A percentile compares a stretch with the other conserved stretches of the same genome.
Conservation (phyloP, 2,329 filamentous ascomycete genomes). For the Alternaria longipes region DNA sequence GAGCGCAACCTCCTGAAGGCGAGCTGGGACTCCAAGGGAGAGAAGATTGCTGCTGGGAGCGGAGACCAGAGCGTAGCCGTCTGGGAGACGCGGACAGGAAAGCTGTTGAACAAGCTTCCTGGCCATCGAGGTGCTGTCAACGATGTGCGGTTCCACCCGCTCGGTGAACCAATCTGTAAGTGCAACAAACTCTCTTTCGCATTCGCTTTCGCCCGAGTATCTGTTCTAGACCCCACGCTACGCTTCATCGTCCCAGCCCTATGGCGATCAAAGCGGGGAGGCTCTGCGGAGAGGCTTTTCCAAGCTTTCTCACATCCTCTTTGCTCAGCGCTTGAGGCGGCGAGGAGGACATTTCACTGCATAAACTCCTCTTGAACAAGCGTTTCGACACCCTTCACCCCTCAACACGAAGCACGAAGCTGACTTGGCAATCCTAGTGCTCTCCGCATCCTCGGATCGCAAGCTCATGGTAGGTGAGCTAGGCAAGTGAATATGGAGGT, state of each 20-base stretch:
- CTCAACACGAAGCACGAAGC: slow-evolving; percentile 22
- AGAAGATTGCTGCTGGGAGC: slow-evolving; percentile 86
- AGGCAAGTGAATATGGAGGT: slow-evolving; percentile 61
- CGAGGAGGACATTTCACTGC: not conserved
- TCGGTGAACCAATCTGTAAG: slow-evolving; percentile 87
- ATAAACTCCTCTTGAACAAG: not conserved
- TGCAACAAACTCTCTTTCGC: slow-evolving; percentile 35
- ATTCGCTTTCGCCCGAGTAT: not conserved
- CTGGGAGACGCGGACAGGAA: slow-evolving; percentile 89
- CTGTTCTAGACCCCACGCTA: not conserved
- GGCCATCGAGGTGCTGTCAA: slow-evolving; percentile 96
- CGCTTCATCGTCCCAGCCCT: not conserved
- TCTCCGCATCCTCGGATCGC: slow-evolving; percentile 89
- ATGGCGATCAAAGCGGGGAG: not conserved
- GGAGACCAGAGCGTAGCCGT: slow-evolving; percentile 91
- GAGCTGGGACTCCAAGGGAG: slow-evolving; percentile 87
- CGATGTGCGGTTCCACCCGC: slow-evolving; percentile 88
- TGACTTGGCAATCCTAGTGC: slow-evolving; percentile 65
- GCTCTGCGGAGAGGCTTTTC: not conserved
- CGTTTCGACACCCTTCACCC: slow-evolving; percentile 26
- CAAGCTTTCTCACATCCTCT: not conserved
- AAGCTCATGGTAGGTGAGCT: slow-evolving; percentile 86
- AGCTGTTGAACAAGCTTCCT: slow-evolving; percentile 91
- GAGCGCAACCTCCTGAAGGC: slow-evolving; percentile 92
- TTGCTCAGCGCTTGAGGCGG: slow-evolving; percentile 1